A percentile compares a stretch with the other conserved stretches of the same genome.
These are phyloP conservation scores for Nemania sp. DNA, from an alignment of 2,329 filamentous ascomycete genomes.

Conservation along the genomic window DNA sequence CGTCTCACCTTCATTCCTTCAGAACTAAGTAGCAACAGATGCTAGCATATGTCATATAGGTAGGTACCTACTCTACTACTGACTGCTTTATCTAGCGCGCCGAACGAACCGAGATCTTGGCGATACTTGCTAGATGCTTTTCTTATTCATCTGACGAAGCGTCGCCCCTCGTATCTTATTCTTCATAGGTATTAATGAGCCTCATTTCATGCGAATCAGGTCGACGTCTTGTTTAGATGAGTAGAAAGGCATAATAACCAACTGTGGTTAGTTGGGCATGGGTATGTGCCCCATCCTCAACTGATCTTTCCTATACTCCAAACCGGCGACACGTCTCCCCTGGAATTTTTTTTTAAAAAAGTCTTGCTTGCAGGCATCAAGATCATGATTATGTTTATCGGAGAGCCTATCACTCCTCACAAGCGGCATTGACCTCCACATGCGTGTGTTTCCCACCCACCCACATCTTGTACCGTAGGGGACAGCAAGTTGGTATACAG, in stretches of 20 bases:
- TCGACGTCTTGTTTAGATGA: slow-evolving; percentile 39
- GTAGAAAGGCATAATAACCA: slow-evolving; percentile 35
- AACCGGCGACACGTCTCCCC: slow-evolving; percentile 43
- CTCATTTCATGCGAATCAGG: slow-evolving; percentile 29
- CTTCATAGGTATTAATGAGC: slow-evolving; percentile 21
- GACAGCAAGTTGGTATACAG: slow-evolving; percentile 43
- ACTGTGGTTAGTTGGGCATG: slow-evolving; percentile 39
- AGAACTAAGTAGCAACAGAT: slow-evolving; percentile 15
- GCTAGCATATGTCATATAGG: slow-evolving; percentile 11
- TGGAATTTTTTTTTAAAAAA: slow-evolving; percentile 22
- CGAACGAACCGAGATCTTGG: slow-evolving; percentile 18
- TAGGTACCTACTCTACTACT: background rate
- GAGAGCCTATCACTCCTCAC: slow-evolving; percentile 41
- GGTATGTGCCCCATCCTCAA: slow-evolving; percentile 39
- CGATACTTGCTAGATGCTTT: background rate
- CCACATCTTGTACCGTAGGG: slow-evolving; percentile 36
- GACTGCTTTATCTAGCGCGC: slow-evolving; percentile 27
- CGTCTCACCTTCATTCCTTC: slow-evolving; percentile 23
- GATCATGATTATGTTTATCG: slow-evolving; percentile 40
- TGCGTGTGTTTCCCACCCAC: slow-evolving; percentile 45
- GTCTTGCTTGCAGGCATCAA: slow-evolving; percentile 43
- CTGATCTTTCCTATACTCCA: slow-evolving; percentile 46
- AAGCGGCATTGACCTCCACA: slow-evolving; percentile 46
- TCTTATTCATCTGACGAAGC: slow-evolving; percentile 21
- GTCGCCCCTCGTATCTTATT: slow-evolving; percentile 19